Percentiles rank a stretch among this genome's conserved stretches.
These are phyloP conservation scores for Suhomyces emberorum DNA, from an alignment of 805 yeast species.

Conservation along the genomic window DNA sequence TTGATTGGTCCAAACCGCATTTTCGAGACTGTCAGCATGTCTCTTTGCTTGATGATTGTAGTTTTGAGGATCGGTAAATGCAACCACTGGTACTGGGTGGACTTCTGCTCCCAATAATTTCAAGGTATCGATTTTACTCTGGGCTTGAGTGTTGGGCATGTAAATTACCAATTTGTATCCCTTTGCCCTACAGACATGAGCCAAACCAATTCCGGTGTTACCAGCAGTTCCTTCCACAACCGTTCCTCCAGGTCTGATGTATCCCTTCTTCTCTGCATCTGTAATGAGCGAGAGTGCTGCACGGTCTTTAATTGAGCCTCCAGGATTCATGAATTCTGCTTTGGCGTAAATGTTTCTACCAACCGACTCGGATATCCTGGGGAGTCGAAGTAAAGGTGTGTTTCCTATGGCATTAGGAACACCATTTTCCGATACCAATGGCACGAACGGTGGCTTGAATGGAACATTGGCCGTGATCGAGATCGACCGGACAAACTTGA, in stretches of 20 bases:
- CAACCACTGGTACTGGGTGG: slow-evolving; percentile 83
- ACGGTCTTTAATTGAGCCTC: slow-evolving; percentile 88
- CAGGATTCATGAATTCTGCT: slow-evolving; percentile 92
- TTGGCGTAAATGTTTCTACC: slow-evolving; percentile 82
- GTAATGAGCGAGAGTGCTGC: slow-evolving; percentile 77
- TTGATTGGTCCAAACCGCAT: slow-evolving; percentile 92
- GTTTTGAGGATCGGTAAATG: slow-evolving; percentile 76
- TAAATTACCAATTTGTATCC: slow-evolving; percentile 84
- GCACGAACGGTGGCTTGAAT: slow-evolving; percentile 49
- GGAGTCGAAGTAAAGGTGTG: slow-evolving; percentile 74
- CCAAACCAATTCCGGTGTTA: slow-evolving; percentile 91
- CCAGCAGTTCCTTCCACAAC: slow-evolving; percentile 95
- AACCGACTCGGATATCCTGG: slow-evolving; percentile 50
- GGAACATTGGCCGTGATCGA: slow-evolving; percentile 9
- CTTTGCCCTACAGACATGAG: slow-evolving; percentile 72
- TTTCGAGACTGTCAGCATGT: slow-evolving; percentile 71
- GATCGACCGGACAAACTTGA: background rate
- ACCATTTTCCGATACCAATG: slow-evolving; percentile 64
- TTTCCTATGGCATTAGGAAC: slow-evolving; percentile 87
- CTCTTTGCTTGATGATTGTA: slow-evolving; percentile 84
- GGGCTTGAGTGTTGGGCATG: slow-evolving; percentile 90
- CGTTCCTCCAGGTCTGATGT: slow-evolving; percentile 73
- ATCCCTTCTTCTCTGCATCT: slow-evolving; percentile 72
- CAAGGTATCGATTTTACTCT: slow-evolving; percentile 71
- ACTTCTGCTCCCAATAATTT: slow-evolving; percentile 81